Conservation (phyloP, 2,329 filamentous ascomycete species). For the Arachnopeziza araneosa region DNA sequence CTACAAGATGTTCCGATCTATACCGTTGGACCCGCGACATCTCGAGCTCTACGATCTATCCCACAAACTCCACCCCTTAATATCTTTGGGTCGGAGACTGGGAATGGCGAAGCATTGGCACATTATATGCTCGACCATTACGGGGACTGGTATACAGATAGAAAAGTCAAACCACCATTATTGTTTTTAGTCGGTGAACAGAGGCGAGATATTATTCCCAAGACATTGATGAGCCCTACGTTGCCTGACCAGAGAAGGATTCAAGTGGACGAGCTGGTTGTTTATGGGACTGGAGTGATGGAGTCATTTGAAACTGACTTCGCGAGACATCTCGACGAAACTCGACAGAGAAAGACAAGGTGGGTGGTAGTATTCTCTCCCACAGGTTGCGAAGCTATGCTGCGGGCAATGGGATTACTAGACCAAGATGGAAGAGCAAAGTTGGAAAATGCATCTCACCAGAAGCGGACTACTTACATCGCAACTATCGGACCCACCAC, state of each 20-base stretch:
- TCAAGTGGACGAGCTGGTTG: conserved; percentile 68
- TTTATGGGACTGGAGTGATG: conserved; percentile 85
- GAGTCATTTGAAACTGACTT: conserved; percentile 70
- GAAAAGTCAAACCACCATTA: conserved; percentile 50
- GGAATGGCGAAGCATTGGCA: conserved; percentile 77
- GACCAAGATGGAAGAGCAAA: conserved; percentile 41
- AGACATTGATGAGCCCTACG: conserved; percentile 57
- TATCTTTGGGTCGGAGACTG: conserved; percentile 74
- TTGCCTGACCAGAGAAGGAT: conserved; percentile 47
- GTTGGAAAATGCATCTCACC: not conserved
- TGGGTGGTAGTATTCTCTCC: conserved; percentile 77
- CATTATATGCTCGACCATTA: conserved; percentile 77
- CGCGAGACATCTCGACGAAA: conserved; percentile 41
- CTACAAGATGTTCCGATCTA: conserved; percentile 59
- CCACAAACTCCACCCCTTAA: conserved; percentile 45
- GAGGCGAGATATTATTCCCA: conserved; percentile 83
- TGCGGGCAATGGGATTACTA: conserved; percentile 47
- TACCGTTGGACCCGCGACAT: conserved; percentile 76
- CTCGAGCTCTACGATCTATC: conserved; percentile 61
- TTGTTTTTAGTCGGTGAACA: conserved; percentile 90
- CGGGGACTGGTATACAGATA: conserved; percentile 42
- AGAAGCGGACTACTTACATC: conserved; percentile 51
- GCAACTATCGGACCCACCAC: conserved; percentile 95
- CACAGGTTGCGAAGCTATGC: conserved; percentile 56
- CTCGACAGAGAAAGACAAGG: conserved; percentile 38